A percentile compares a stretch with the other conserved stretches of the same genome.
Evolutionary conservation across 2,329 filamentous ascomycete species (phyloP).

Genomic region (Exophiala bonariae): DNA sequence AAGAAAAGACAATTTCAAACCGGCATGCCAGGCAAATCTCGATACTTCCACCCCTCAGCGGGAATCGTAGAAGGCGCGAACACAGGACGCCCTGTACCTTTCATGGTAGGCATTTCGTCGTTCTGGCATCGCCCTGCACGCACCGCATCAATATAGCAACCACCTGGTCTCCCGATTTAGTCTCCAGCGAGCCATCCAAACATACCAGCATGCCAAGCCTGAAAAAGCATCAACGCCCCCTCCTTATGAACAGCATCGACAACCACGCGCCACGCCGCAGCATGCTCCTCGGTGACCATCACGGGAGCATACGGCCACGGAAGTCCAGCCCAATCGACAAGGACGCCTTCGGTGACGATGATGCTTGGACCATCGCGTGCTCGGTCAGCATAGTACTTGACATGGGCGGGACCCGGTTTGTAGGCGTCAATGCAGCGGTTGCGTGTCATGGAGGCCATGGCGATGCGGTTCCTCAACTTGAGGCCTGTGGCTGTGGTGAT

Average conservation of each 20-base stretch:
- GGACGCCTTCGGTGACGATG: slow-evolving; percentile 28
- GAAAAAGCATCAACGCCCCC: slow-evolving; percentile 28
- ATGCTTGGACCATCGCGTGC: slow-evolving; percentile 27
- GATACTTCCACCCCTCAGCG: slow-evolving; percentile 20
- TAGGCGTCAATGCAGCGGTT: slow-evolving; percentile 28
- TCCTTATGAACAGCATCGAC: slow-evolving; percentile 26
- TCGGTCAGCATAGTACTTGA: slow-evolving; percentile 26
- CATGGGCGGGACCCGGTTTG: slow-evolving; percentile 22
- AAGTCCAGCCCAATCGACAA: slow-evolving; percentile 25
- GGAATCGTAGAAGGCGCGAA: slow-evolving; percentile 22
- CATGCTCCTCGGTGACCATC: slow-evolving; percentile 25
- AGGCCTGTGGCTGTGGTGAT: background rate
- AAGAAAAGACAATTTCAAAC: background rate
- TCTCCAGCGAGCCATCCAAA: no score
- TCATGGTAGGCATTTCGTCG: slow-evolving; percentile 28
- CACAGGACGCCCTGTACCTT: slow-evolving; percentile 21
- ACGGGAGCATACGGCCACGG: slow-evolving; percentile 28
- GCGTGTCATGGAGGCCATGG: slow-evolving; percentile 31
- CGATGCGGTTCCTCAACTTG: slow-evolving; percentile 23
- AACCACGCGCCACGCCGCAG: slow-evolving; percentile 26
- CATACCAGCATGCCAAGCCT: slow-evolving; percentile 30
- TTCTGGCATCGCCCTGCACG: slow-evolving; percentile 21
- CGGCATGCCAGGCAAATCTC: slow-evolving; percentile 19
- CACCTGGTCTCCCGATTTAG: no score
- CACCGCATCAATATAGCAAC: no score